Percentiles rank a stretch among this genome's conserved stretches.
These are phyloP conservation scores for Rubus idaeus DNA, from an alignment of 306 rosid genomes.

Conservation along the genomic window DNA sequence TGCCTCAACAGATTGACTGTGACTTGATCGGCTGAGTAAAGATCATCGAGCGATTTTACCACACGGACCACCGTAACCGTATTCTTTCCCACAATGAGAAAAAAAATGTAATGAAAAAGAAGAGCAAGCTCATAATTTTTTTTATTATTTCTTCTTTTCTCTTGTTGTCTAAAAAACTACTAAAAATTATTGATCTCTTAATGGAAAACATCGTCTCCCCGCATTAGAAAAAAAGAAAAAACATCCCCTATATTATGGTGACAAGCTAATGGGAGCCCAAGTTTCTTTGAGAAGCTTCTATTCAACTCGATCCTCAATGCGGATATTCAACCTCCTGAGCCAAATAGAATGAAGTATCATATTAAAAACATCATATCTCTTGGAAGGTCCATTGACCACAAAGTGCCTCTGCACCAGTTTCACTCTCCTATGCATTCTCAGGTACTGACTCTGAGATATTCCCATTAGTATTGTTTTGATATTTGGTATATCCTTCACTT, in stretches of 20 bases:
- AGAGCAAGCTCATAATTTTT: not conserved
- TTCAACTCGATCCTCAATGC: conserved; percentile 14
- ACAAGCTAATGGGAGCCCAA: not conserved
- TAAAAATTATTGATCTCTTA: not conserved
- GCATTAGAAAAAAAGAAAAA: too few relatives aligned
- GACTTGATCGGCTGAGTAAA: too few relatives aligned
- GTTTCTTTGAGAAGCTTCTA: not conserved
- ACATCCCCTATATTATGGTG: too few relatives aligned
- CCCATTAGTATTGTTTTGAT: conserved; percentile 35
- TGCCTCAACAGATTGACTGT: too few relatives aligned
- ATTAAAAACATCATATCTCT: conserved; percentile 43
- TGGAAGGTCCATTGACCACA: conserved; percentile 36
- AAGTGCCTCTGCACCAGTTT: conserved; percentile 40
- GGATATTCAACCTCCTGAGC: conserved; percentile 44
- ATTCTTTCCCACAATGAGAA: too few relatives aligned
- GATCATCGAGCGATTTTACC: too few relatives aligned
- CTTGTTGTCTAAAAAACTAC: not conserved
- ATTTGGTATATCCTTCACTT: conserved; percentile 42
- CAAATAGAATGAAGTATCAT: conserved; percentile 48
- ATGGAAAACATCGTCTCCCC: not conserved
- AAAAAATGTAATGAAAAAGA: not conserved
- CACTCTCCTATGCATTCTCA: conserved; percentile 49
- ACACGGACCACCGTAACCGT: too few relatives aligned
- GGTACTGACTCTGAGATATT: conserved; percentile 40
- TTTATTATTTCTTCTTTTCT: not conserved